Evolutionary conservation across 2,329 filamentous ascomycete genomes (phyloP).

Genomic region (Anthostomella pinea): DNA sequence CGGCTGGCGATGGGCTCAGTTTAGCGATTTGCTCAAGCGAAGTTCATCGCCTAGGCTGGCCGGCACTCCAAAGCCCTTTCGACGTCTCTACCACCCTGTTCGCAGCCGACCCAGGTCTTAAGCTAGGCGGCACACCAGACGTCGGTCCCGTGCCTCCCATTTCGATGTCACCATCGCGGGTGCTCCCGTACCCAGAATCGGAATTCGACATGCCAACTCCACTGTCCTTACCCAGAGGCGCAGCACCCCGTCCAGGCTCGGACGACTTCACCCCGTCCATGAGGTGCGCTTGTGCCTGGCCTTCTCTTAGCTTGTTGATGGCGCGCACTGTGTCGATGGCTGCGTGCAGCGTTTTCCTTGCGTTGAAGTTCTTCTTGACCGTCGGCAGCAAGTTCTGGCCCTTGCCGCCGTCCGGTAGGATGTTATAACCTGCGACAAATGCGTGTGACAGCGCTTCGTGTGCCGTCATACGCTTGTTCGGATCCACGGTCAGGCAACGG

Average conservation of each 20-base stretch:
- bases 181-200: slow-evolving; percentile 51
- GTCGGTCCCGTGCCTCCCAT: slow-evolving; percentile 45
- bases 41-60: slow-evolving; percentile 27
- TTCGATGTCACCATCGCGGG: slow-evolving; percentile 39
- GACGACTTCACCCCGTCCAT: slow-evolving; percentile 59
- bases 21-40: slow-evolving; percentile 3
- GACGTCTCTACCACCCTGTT: slow-evolving; percentile 62
- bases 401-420: slow-evolving; percentile 43
- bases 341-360: slow-evolving; percentile 64
- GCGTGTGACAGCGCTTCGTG: slow-evolving; percentile 71
- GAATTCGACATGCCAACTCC: slow-evolving; percentile 39
- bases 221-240: slow-evolving; percentile 41
- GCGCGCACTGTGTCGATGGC: slow-evolving; percentile 69
- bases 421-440: slow-evolving; percentile 57
- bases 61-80: slow-evolving; percentile 58
- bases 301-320: slow-evolving; percentile 68
- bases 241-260: slow-evolving; percentile 44
- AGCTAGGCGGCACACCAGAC: slow-evolving; percentile 44
- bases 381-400: slow-evolving; percentile 64
- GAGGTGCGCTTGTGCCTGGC: slow-evolving; percentile 48
- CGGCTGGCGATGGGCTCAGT: neutral
- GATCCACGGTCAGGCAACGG: slow-evolving; percentile 87
- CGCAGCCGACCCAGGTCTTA: slow-evolving; percentile 53
- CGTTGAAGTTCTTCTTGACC: slow-evolving; percentile 74
- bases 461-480: slow-evolving; percentile 81